phyloP scores from a whole-genome alignment of 495 filamentous ascomycete species.

The Penicillium goetzii region DNA sequence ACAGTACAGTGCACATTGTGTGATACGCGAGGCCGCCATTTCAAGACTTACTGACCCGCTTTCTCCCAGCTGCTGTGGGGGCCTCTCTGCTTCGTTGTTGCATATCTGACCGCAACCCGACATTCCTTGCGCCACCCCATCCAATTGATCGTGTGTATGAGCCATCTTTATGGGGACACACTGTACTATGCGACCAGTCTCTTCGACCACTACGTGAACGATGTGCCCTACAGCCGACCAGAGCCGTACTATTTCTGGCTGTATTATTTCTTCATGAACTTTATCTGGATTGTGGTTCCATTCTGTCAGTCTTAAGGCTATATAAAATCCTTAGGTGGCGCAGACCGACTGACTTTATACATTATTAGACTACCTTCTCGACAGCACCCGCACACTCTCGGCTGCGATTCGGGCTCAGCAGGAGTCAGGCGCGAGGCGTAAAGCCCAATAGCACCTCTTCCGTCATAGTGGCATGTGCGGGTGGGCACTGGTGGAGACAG shows the following conservation, averaged over 20 bases:
- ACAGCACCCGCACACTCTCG: conserved; percentile 53
- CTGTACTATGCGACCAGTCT: conserved; percentile 85
- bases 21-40: background rate
- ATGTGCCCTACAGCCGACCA: conserved; percentile 68
- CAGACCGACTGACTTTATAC: conserved; percentile 12
- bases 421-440: conserved; percentile 38
- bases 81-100: conserved; percentile 73
- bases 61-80: conserved; percentile 67
- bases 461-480: conserved; percentile 30
- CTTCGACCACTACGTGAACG: conserved; percentile 63
- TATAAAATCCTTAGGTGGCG: background rate
- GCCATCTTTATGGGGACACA: conserved; percentile 83
- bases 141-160: conserved; percentile 72
- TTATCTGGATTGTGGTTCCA: conserved; percentile 84
- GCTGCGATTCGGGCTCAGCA: conserved; percentile 49
- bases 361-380: conserved; percentile 54
- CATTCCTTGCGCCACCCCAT: conserved; percentile 70
- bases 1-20: background rate
- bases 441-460: conserved; percentile 38
- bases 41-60: conserved; percentile 15
- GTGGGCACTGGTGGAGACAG: conserved; percentile 18
- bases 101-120: conserved; percentile 59
- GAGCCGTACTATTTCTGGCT: conserved; percentile 85
- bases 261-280: conserved; percentile 86
- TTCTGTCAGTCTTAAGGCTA: conserved; percentile 47